Evolutionary conservation across 140 eudicot genomes (phyloP).

Genomic region (Ambrosia hybrid): DNA sequence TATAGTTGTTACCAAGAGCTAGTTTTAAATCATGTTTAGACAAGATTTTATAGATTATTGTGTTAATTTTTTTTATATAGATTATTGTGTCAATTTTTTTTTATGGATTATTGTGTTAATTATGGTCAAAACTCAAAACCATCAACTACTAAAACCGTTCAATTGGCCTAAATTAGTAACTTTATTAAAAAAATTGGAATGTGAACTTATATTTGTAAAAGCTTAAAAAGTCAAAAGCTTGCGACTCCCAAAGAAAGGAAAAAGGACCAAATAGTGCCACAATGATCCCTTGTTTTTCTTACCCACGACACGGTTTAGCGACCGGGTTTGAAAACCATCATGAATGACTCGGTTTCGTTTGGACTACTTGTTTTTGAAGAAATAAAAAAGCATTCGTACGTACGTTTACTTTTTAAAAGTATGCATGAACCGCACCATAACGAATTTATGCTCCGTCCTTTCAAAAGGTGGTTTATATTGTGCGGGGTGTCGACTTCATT

Average conservation of each 20-base stretch:
- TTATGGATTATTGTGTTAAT: background rate
- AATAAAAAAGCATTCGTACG: background rate
- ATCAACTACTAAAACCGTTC: background rate
- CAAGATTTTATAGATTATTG: too few relatives aligned
- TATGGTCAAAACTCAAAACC: background rate
- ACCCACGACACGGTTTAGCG: background rate
- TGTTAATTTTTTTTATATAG: too few relatives aligned
- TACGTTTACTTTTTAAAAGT: background rate
- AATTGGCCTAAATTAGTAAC: background rate
- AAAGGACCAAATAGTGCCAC: background rate
- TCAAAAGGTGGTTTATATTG: too few relatives aligned
- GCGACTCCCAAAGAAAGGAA: background rate
- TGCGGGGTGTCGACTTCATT: too few relatives aligned
- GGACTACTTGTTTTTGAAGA: background rate
- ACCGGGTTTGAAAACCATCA: constrained; percentile 1
- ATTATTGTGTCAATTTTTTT: background rate
- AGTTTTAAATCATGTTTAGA: background rate
- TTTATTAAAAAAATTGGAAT: background rate
- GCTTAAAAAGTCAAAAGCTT: background rate
- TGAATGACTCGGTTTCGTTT: background rate
- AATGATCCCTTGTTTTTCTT: background rate
- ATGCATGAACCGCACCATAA: background rate
- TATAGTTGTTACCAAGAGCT: background rate
- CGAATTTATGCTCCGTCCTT: background rate
- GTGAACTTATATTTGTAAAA: background rate